Evolutionary conservation across 2,329 filamentous ascomycete genomes (phyloP).

Genomic region (Colletotrichum noveboracense): DNA sequence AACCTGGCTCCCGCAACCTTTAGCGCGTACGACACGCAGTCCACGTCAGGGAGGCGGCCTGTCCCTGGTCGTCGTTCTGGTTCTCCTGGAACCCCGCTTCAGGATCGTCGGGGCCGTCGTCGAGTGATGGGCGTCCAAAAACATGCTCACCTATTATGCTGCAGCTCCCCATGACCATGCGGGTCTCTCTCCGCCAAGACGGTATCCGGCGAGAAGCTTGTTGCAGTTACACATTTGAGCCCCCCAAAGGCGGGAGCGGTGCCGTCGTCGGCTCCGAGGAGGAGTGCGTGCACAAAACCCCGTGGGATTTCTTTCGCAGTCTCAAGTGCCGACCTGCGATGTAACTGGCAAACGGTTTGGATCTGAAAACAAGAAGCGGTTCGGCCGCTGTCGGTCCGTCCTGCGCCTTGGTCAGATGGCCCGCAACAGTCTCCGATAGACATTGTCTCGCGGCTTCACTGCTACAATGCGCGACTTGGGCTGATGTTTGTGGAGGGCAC

Average conservation of each 20-base stretch:
- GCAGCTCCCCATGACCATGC: neutral
- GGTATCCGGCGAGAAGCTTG: conserved; percentile 6
- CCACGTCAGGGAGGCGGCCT: neutral
- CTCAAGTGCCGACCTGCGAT: neutral
- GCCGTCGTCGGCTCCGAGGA: neutral
- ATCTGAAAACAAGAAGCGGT: neutral
- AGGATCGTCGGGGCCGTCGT: neutral
- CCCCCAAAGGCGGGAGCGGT: neutral
- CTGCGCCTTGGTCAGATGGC: neutral
- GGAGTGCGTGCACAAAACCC: neutral
- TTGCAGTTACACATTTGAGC: neutral
- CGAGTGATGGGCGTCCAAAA: neutral
- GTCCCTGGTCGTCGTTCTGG: neutral
- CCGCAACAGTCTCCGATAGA: neutral
- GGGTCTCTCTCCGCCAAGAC: neutral
- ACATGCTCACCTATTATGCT: neutral
- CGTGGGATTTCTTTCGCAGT: neutral
- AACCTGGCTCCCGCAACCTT: neutral
- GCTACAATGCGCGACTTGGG: neutral
- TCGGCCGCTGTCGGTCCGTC: neutral
- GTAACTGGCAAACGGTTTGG: neutral
- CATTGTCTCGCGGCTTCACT: neutral
- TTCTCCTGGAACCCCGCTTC: neutral
- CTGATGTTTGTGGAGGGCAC: neutral
- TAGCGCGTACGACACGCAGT: neutral